A percentile compares a stretch with the other conserved stretches of the same genome.
phyloP scores from a whole-genome alignment of 148 eudicot species.

The Vaccinium vitisidaea region DNA sequence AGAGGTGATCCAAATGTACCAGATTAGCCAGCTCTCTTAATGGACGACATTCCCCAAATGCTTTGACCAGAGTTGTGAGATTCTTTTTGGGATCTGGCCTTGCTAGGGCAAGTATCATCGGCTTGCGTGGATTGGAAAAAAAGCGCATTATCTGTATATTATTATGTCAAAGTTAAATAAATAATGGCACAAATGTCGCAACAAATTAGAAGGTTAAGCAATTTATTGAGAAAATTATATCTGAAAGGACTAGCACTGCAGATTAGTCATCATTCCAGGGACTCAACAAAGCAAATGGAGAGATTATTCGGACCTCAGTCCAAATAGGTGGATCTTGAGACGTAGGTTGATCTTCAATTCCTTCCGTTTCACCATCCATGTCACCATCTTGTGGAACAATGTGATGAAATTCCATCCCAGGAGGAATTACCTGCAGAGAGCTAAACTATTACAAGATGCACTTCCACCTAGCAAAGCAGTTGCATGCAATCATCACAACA shows the following conservation, averaged over 20 bases:
- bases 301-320: constrained; percentile 62
- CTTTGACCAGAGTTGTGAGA: constrained; percentile 92
- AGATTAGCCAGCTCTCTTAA: constrained; percentile 95
- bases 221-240: background rate
- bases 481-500: background rate
- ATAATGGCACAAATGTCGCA: background rate
- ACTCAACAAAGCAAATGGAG: constrained; percentile 2
- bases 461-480: background rate
- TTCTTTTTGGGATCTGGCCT: constrained; percentile 99
- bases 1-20: constrained; percentile 34
- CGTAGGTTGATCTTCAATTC: constrained; percentile 67
- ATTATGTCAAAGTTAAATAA: constrained; percentile 11
- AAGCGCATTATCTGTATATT: constrained; percentile 84
- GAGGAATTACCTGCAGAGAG: constrained; percentile 76
- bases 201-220: background rate
- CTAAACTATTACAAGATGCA: background rate
- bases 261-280: background rate
- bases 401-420: constrained; percentile 99
- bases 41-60: constrained; percentile 98
- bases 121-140: constrained; percentile 91
- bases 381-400: constrained; percentile 94
- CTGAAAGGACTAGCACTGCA: background rate
- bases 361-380: constrained; percentile 74
- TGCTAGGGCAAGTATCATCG: constrained; percentile 97
- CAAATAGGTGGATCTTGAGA: constrained; percentile 90